Evolutionary conservation across 179 eudicot genomes (phyloP).

Genomic region (Heliamphora pulchella): DNA sequence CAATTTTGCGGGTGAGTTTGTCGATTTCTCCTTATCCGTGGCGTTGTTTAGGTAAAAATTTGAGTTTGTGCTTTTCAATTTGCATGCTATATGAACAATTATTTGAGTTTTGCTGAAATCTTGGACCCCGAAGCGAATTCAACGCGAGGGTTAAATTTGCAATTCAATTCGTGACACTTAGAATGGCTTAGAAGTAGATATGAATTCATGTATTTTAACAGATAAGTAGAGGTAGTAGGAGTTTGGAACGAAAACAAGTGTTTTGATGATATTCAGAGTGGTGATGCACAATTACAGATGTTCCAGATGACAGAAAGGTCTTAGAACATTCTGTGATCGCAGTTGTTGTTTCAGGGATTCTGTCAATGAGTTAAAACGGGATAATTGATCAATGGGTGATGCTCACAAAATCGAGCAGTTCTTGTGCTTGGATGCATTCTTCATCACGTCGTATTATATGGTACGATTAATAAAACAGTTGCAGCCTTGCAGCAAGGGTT

Average conservation of each 20-base stretch:
- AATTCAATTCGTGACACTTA: background rate
- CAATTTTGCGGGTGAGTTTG: slow-evolving; percentile 30
- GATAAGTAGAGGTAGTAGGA: background rate
- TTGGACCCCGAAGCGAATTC: background rate
- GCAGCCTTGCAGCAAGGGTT: background rate
- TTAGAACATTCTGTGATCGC: too few species aligned
- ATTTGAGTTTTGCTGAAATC: background rate
- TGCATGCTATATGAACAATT: background rate
- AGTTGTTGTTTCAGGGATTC: background rate
- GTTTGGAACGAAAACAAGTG: background rate
- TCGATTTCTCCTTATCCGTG: slow-evolving; percentile 21
- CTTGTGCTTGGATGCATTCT: too few species aligned
- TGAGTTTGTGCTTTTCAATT: background rate
- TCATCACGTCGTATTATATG: background rate
- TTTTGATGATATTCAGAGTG: background rate
- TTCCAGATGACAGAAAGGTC: too few species aligned
- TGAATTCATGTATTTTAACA: background rate
- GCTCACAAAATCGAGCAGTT: background rate
- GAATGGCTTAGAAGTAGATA: background rate
- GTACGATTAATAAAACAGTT: background rate
- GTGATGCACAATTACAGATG: too few species aligned
- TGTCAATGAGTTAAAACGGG: background rate
- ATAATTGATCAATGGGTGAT: background rate
- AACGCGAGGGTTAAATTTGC: background rate
- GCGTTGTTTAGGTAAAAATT: slow-evolving; percentile 26